Conservation (phyloP, 371 early-diverging fungal genomes). For the Chytridium lagenaria region DNA sequence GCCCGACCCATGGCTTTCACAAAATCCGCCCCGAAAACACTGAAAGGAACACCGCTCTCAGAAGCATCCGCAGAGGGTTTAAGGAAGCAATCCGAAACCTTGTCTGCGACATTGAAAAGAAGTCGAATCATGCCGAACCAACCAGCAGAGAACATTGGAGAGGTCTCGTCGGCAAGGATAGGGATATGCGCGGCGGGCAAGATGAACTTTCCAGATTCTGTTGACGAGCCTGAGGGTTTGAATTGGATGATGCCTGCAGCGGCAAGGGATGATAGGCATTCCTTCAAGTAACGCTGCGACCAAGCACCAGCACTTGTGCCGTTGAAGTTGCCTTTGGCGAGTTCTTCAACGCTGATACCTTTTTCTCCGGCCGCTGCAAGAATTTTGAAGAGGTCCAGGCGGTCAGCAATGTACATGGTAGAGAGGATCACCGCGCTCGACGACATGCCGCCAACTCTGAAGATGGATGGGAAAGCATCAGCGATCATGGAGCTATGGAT, state of each 20-base stretch:
- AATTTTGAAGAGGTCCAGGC: conserved; percentile 5
- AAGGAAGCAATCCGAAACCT: conserved; percentile 6
- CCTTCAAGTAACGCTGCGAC: conserved; percentile 1
- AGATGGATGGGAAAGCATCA: neutral
- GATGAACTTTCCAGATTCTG: neutral
- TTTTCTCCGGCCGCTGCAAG: neutral
- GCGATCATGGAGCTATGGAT: neutral
- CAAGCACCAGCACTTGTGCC: neutral
- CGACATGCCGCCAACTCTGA: neutral
- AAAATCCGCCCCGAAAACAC: conserved; percentile 1
- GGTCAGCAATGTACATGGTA: conserved; percentile 9
- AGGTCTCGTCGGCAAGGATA: conserved; percentile 4
- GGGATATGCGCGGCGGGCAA: conserved; percentile 6
- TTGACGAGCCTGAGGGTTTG: neutral
- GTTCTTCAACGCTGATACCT: neutral
- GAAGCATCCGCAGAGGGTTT: neutral
- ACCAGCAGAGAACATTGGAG: neutral
- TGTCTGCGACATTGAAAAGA: neutral
- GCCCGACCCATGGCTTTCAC: conserved; percentile 12
- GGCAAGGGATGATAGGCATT: conserved; percentile 7
- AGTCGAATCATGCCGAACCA: conserved; percentile 7
- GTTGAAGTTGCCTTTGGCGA: neutral
- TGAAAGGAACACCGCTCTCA: conserved; percentile 5
- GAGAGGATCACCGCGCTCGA: neutral
- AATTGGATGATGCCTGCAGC: neutral